phyloP scores from a whole-genome alignment of 495 filamentous ascomycete species.

The Talaromyces proteolyticus region DNA sequence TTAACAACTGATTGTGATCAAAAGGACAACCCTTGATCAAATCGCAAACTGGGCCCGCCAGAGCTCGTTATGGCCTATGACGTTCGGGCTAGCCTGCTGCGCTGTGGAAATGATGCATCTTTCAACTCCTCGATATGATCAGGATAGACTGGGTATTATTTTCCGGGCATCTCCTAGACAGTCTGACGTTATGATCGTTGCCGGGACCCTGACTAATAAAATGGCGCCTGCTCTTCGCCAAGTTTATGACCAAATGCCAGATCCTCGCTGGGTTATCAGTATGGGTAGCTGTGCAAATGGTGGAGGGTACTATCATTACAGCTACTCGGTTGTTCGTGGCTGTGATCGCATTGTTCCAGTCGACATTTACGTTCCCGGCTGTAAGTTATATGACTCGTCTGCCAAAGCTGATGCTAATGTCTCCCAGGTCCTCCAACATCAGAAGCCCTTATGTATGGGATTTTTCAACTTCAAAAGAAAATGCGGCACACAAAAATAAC shows the following conservation, averaged over 20 bases:
- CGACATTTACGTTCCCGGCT: conserved; percentile 92
- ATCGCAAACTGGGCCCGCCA: conserved; percentile 94
- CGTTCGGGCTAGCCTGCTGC: conserved; percentile 94
- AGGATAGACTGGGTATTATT: conserved; percentile 93
- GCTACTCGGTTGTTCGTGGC: conserved; percentile 84
- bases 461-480: conserved; percentile 91
- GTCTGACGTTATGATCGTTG: conserved; percentile 97
- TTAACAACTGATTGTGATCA: conserved; percentile 6
- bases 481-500: conserved; percentile 71
- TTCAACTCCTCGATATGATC: conserved; percentile 92
- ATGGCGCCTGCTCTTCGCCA: conserved; percentile 94
- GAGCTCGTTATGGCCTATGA: conserved; percentile 94
- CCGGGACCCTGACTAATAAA: conserved; percentile 94
- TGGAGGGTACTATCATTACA: conserved; percentile 96
- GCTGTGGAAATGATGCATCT: conserved; percentile 99
- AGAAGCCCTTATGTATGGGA: conserved; percentile 92
- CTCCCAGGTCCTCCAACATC: conserved; percentile 66
- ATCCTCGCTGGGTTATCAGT: conserved; percentile 87
- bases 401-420: conserved; percentile 14
- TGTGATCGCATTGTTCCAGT: conserved; percentile 94
- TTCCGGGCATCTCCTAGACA: conserved; percentile 94
- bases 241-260: conserved; percentile 98
- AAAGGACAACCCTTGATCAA: conserved; percentile 84
- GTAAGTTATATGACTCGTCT: conserved; percentile 35
- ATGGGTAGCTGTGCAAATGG: conserved; percentile 97